These are phyloP conservation scores for Pleurotus salmoneostramineus DNA, from an alignment of 768 basidiomycete genomes.

Conservation along the genomic window DNA sequence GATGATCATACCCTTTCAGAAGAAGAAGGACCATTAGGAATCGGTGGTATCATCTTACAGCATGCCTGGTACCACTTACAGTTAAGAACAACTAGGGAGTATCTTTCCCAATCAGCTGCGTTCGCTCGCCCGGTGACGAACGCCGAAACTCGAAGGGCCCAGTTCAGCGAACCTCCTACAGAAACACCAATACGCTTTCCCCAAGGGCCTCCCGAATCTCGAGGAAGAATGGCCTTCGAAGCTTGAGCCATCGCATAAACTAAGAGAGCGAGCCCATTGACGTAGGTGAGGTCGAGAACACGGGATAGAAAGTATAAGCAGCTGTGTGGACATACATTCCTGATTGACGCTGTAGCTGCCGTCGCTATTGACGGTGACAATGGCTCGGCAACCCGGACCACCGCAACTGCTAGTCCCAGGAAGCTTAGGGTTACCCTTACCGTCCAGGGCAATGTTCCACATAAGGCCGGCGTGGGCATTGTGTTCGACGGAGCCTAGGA, in stretches of 20 bases:
- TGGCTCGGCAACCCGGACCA: slow-evolving; percentile 57
- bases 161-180: slow-evolving; percentile 51
- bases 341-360: slow-evolving; percentile 66
- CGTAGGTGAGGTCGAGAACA: neutral
- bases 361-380: slow-evolving; percentile 63
- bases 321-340: slow-evolving; percentile 47
- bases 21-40: neutral
- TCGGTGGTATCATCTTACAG: neutral
- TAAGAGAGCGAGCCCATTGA: slow-evolving; percentile 15
- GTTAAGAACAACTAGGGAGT: slow-evolving; percentile 73
- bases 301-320: neutral
- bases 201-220: slow-evolving; percentile 63
- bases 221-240: slow-evolving; percentile 69
- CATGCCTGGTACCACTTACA: slow-evolving; percentile 30
- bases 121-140: slow-evolving; percentile 56
- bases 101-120: slow-evolving; percentile 55
- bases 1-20: slow-evolving; percentile 42
- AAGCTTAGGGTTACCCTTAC: slow-evolving; percentile 57
- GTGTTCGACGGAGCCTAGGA: slow-evolving; percentile 30
- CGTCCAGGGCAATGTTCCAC: slow-evolving; percentile 74
- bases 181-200: slow-evolving; percentile 65
- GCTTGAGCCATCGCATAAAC: slow-evolving; percentile 75
- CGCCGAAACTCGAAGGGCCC: slow-evolving; percentile 62
- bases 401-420: slow-evolving; percentile 64
- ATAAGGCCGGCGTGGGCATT: slow-evolving; percentile 49